Evolutionary conservation across 345 rosid genomes (phyloP).

Genomic region (Populus ilicifolia): DNA sequence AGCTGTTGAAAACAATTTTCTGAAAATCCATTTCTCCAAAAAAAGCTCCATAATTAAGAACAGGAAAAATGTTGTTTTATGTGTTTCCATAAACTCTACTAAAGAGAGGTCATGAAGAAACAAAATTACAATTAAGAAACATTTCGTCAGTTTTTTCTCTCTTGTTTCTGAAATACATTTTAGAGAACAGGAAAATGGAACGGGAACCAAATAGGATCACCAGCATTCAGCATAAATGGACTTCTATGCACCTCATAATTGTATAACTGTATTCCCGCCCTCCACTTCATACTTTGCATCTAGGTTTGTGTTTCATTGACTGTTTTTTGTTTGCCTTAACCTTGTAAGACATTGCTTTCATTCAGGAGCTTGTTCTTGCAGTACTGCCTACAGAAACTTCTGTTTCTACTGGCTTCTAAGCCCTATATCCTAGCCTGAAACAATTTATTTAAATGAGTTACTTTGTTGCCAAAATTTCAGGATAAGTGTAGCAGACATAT

Average conservation of each 20-base stretch:
- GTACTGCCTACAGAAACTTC: background rate
- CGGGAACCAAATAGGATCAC: background rate
- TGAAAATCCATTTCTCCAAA: background rate
- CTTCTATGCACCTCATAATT: background rate
- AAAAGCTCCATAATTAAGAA: background rate
- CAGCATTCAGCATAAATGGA: background rate
- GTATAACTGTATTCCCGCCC: background rate
- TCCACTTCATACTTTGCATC: background rate
- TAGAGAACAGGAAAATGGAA: background rate
- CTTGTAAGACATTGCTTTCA: background rate
- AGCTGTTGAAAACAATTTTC: background rate
- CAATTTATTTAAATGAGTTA: background rate
- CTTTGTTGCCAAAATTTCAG: constrained; percentile 1
- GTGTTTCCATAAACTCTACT: background rate
- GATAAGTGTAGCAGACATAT: background rate
- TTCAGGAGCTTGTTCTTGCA: background rate
- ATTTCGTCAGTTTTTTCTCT: background rate
- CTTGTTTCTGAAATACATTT: background rate
- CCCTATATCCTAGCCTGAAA: background rate
- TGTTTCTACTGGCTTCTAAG: background rate
- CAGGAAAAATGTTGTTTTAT: background rate
- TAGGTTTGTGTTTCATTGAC: background rate
- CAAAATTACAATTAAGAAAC: background rate
- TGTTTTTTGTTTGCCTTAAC: constrained; percentile 2
- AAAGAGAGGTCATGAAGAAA: background rate